Evolutionary conservation across 305 asterid genomes (phyloP), one percentile per base, ranked within the genome.

Genomic region (Rubia balearica): DNA sequence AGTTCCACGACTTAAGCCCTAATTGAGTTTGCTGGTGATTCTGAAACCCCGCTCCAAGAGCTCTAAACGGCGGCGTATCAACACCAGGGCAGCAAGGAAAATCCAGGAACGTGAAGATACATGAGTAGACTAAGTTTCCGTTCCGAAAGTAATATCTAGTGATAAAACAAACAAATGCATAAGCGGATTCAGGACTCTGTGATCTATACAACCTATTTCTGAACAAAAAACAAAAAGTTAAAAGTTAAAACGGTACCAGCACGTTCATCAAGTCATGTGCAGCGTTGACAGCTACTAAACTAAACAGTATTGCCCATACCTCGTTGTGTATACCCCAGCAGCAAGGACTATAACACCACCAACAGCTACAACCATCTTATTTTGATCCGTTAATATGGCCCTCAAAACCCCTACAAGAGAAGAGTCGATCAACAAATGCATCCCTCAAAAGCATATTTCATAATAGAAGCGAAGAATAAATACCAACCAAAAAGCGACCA

Each of bases 341-440:
- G 99, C 97, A 76, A 94, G 99, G 77, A 96, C 97, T 55, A 97
- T 94, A 72, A 91, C 82, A 16, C 99, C 95, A 63, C 96, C 99
- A 56, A 94, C 96, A 74, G 91, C 93, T 64, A 94, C 96, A 81
- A 91, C 90, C 74, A 94, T 80, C 88, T 94, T 94, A 81, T 91
- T 86, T 81, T 89, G 96, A 79, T 91, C 97, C 0, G 96, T 91
- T 70, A 94, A 85, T 81, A 94, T 89, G 46, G 94, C 96, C 76
- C 83, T 81, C 73, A 91, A 76, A 45, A 96, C 99, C 75, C 96
- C 99, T 94, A 80, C 76, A 84, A 69, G 72, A 68, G 51, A 82
- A 60, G 71, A 74, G 67, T 16, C 69, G 36, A 19, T 40, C 24
- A 57, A 56, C 19, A 55, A 11, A 7, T 6, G 22, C 27, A 56